Evolutionary conservation across 2,329 filamentous ascomycete species (phyloP).

Genomic region (Aurifilum marmelostoma): DNA sequence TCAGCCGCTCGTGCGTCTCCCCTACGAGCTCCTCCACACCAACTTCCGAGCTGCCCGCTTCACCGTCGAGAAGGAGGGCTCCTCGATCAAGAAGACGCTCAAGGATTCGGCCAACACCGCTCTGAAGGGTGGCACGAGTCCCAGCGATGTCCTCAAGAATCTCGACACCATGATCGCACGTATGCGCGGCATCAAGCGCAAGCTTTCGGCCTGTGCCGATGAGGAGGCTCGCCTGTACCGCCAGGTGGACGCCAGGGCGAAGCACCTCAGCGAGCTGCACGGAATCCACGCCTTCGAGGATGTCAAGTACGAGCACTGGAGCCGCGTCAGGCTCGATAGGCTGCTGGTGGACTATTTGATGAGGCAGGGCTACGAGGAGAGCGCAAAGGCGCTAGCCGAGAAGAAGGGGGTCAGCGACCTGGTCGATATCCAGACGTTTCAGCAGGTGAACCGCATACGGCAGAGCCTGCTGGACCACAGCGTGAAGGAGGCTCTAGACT

Average conservation of each 20-base stretch:
- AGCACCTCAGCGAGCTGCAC: conserved; percentile 81
- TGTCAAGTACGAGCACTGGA: conserved; percentile 93
- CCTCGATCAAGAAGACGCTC: conserved; percentile 62
- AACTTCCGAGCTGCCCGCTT: conserved; percentile 89
- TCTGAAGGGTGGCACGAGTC: conserved; percentile 62
- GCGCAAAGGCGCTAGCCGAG: conserved; percentile 72
- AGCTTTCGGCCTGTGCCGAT: conserved; percentile 74
- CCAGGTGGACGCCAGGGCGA: conserved; percentile 75
- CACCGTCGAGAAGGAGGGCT: conserved; percentile 72
- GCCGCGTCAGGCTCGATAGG: conserved; percentile 76
- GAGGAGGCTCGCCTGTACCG: conserved; percentile 79
- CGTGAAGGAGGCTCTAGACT: conserved; percentile 78
- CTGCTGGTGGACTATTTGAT: conserved; percentile 92
- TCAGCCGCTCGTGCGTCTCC: conserved; percentile 89
- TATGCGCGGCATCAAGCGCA: conserved; percentile 86
- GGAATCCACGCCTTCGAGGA: conserved; percentile 81
- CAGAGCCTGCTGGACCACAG: conserved; percentile 71
- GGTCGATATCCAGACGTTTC: conserved; percentile 88
- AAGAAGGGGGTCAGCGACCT: conserved; percentile 78
- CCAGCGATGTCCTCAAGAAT: conserved; percentile 74
- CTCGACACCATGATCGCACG: conserved; percentile 84
- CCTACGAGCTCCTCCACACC: conserved; percentile 88
- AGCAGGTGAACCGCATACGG: conserved; percentile 77
- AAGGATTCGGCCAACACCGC: conserved; percentile 69
- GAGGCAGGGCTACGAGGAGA: conserved; percentile 78